These are phyloP conservation scores for Cocos nucifera DNA, from an alignment of 176 grass and related monocot genomes.

Conservation along the genomic window DNA sequence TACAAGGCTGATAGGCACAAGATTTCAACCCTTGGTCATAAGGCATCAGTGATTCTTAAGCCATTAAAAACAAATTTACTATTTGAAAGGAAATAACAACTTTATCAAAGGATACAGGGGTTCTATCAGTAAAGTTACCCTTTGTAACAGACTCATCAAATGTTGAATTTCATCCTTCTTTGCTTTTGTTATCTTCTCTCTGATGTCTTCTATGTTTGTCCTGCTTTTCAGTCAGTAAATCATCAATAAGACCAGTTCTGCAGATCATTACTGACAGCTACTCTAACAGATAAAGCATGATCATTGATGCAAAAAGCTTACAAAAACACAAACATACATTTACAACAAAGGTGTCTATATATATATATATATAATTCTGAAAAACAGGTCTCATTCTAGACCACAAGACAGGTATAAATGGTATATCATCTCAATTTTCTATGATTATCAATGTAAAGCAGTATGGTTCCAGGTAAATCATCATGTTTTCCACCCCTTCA, in stretches of 20 bases:
- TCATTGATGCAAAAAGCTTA: background rate
- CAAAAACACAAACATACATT: background rate
- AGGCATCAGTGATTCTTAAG: too few species aligned
- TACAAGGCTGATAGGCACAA: too few species aligned
- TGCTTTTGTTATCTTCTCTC: slow-evolving; percentile 34
- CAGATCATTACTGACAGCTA: background rate
- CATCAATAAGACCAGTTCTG: slow-evolving; percentile 8
- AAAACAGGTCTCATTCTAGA: too few species aligned
- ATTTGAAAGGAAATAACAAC: background rate
- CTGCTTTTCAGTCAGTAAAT: slow-evolving; percentile 25
- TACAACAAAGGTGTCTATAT: too few species aligned
- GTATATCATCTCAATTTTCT: too few species aligned
- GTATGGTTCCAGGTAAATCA: too few species aligned
- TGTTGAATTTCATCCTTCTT: slow-evolving; percentile 52
- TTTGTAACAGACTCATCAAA: slow-evolving; percentile 30
- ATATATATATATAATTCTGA: too few species aligned
- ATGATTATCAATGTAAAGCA: too few species aligned
- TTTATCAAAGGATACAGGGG: background rate
- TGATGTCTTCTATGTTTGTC: slow-evolving; percentile 32
- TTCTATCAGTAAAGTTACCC: slow-evolving; percentile 30
- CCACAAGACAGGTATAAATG: too few species aligned
- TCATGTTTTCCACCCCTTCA: too few species aligned
- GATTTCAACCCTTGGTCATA: too few species aligned
- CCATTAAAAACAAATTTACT: background rate
- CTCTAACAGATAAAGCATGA: slow-evolving; percentile 13